Conservation (phyloP, 2,329 filamentous ascomycete genomes). For the Aspergillus neotritici region DNA sequence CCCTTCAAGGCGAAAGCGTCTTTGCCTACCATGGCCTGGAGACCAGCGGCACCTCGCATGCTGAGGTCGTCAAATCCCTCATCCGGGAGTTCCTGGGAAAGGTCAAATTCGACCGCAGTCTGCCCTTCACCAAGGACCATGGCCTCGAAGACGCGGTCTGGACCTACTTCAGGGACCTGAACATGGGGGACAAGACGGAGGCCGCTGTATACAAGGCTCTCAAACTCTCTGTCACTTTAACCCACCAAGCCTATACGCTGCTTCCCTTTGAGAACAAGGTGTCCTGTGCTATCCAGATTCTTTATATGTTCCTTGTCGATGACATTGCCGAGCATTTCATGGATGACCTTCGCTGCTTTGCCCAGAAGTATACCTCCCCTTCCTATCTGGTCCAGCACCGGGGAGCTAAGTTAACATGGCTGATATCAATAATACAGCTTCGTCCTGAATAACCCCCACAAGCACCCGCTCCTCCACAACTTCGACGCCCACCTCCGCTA, state of each 20-base stretch:
- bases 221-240: constrained; percentile 7
- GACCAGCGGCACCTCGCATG: no score
- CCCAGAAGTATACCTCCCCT: constrained; percentile 9
- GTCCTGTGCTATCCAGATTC: constrained; percentile 4
- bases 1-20: no score
- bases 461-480: no score
- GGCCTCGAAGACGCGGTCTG: constrained; percentile 6
- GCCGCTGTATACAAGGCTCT: constrained; percentile 3
- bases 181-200: constrained; percentile 3
- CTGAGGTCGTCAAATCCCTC: constrained; percentile 8
- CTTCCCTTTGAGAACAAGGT: constrained; percentile 11
- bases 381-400: no score
- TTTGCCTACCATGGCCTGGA: no score
- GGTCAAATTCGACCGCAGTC: constrained; percentile 7
- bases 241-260: constrained; percentile 4
- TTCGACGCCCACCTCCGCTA: no score
- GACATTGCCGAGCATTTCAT: constrained; percentile 8
- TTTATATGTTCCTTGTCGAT: constrained; percentile 14
- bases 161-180: constrained; percentile 6
- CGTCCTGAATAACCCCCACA: no score
- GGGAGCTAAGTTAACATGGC: no score
- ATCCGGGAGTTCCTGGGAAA: constrained; percentile 8
- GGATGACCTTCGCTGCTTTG: constrained; percentile 6
- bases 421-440: no score
- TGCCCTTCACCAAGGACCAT: constrained; percentile 2